These are phyloP conservation scores for Rubroshorea leprosula DNA, from an alignment of 345 rosid species.

Conservation along the genomic window DNA sequence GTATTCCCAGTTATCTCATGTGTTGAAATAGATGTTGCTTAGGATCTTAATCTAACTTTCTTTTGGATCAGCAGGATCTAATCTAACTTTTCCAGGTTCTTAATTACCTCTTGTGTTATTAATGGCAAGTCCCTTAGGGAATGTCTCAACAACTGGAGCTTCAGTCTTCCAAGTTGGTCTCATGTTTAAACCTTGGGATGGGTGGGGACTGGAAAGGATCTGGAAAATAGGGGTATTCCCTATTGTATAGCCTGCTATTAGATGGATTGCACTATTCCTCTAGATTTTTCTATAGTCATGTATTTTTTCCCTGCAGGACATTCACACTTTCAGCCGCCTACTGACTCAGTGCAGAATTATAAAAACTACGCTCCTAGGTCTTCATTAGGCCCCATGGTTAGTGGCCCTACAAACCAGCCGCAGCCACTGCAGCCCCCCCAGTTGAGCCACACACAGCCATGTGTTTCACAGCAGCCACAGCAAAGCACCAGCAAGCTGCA, in stretches of 20 bases:
- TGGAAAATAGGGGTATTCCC: not conserved
- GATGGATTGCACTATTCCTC: too few relatives aligned
- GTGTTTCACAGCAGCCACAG: conserved; percentile 15
- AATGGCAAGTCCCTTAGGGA: too few relatives aligned
- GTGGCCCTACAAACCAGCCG: conserved; percentile 12
- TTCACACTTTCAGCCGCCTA: conserved; percentile 10
- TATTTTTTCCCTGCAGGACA: conserved; percentile 17
- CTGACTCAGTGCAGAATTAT: not conserved
- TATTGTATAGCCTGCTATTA: not conserved
- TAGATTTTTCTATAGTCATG: not conserved
- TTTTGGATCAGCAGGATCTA: too few relatives aligned
- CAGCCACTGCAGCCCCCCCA: conserved; percentile 17
- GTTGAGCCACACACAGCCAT: conserved; percentile 9
- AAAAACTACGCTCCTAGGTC: conserved; percentile 5
- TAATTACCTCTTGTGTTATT: too few relatives aligned
- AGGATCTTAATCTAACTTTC: too few relatives aligned
- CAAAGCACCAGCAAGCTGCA: conserved; percentile 16
- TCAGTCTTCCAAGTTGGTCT: too few relatives aligned
- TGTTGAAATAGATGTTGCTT: too few relatives aligned
- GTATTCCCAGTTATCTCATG: too few relatives aligned
- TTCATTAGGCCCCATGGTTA: conserved; percentile 2
- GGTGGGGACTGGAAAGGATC: too few relatives aligned
- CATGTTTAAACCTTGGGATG: too few relatives aligned
- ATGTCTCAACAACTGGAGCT: too few relatives aligned
- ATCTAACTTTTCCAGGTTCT: too few relatives aligned